A percentile compares a stretch with the other conserved stretches of the same genome.
These are phyloP conservation scores for Takashimella koratensis DNA, from an alignment of 1,284 basidiomycete genomes.

Conservation along the genomic window DNA sequence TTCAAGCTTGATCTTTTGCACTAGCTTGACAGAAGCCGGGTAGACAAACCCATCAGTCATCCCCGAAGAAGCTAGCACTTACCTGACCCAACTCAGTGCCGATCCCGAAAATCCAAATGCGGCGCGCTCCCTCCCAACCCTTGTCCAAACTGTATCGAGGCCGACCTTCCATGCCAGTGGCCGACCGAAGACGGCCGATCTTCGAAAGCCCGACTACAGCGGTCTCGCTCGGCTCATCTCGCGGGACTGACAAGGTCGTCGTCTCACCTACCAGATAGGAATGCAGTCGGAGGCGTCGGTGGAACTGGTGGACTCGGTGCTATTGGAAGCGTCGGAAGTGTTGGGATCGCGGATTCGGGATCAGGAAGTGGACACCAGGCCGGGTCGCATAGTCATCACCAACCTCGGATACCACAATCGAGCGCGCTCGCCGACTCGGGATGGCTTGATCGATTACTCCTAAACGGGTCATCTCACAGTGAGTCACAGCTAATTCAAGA, in stretches of 20 bases:
- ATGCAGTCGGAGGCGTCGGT: too few relatives aligned
- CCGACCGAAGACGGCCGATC: constrained; percentile 25
- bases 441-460: constrained; percentile 12
- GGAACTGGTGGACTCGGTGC: too few relatives aligned
- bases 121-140: constrained; percentile 15
- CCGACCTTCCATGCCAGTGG: constrained; percentile 13
- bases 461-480: too few relatives aligned
- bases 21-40: too few relatives aligned
- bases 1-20: too few relatives aligned
- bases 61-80: too few relatives aligned
- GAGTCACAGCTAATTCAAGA: too few relatives aligned
- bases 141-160: constrained; percentile 18
- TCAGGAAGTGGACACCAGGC: background rate
- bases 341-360: too few relatives aligned
- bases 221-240: constrained; percentile 3
- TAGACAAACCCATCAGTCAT: too few relatives aligned
- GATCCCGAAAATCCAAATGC: constrained; percentile 19
- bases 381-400: background rate
- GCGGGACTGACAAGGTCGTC: background rate
- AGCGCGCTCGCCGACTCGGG: constrained; percentile 5
- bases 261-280: too few relatives aligned
- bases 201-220: constrained; percentile 17
- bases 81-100: too few relatives aligned
- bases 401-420: background rate
- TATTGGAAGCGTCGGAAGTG: too few relatives aligned